A percentile compares a stretch with the other conserved stretches of the same genome.
Conservation (phyloP, 2,329 filamentous ascomycete genomes). For the Ciborinia camelliae region DNA sequence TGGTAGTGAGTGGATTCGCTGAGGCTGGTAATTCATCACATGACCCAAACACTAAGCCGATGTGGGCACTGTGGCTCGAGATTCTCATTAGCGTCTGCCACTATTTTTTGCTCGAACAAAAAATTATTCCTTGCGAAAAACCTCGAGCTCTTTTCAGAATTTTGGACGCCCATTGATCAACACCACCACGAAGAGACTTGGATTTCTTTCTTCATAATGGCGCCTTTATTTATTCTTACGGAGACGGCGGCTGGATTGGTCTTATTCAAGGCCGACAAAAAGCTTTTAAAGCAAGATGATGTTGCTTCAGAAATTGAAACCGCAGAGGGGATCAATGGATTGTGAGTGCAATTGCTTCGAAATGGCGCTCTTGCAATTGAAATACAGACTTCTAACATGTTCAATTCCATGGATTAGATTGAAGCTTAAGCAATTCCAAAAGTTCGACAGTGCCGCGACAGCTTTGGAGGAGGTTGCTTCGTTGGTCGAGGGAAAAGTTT, state of each 20-base stretch:
- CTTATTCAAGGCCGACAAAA: conserved; percentile 98
- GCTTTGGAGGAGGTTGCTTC: conserved; percentile 88
- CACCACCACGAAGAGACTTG: conserved; percentile 21
- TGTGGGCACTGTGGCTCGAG: conserved; percentile 1
- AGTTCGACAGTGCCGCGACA: conserved; percentile 90
- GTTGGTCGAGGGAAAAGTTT: conserved; percentile 91
- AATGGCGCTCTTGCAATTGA: conserved; percentile 12
- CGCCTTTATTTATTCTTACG: conserved; percentile 79
- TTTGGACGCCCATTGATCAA: conserved; percentile 19
- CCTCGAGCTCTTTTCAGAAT: conserved; percentile 22
- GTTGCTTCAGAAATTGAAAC: conserved; percentile 70
- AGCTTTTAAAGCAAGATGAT: conserved; percentile 86
- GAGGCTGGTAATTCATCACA: conserved; percentile 13
- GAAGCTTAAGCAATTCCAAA: conserved; percentile 95
- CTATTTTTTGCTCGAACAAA: conserved; percentile 22
- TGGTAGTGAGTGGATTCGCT: conserved; percentile 10
- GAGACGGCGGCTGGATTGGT: conserved; percentile 89
- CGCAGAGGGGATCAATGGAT: conserved; percentile 79
- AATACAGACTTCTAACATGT: conserved; percentile 26
- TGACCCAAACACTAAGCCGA: conserved; percentile 19
- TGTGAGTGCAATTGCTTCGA: conserved; percentile 56
- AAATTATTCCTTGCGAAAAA: conserved; percentile 29
- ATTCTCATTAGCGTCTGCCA: conserved; percentile 24
- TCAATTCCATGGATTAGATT: conserved; percentile 51
- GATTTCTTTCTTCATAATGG: conserved; percentile 54